These are phyloP conservation scores for Xylaria sp. DNA, from an alignment of 2,329 filamentous ascomycete genomes.

Conservation along the genomic window DNA sequence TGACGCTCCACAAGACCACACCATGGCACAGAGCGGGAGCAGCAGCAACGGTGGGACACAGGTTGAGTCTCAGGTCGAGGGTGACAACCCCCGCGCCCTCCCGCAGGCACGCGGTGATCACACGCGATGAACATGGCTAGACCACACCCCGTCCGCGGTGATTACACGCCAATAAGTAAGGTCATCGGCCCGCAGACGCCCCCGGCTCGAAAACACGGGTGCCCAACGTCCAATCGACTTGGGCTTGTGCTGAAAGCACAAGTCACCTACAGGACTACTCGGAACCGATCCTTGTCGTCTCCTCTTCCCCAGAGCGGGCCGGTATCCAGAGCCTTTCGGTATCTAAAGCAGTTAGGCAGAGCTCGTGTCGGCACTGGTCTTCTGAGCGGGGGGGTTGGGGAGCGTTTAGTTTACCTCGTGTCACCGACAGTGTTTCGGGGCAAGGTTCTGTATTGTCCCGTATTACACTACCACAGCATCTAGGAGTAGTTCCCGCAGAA, in stretches of 20 bases:
- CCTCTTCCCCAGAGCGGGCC: not conserved
- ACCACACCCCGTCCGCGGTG: not conserved
- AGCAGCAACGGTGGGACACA: not conserved
- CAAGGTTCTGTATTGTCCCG: not conserved
- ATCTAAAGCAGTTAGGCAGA: not conserved
- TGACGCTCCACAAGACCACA: slow-evolving; percentile 11
- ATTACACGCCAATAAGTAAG: not conserved
- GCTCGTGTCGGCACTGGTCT: not conserved
- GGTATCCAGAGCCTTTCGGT: not conserved
- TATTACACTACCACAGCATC: no score
- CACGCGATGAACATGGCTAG: slow-evolving; percentile 10
- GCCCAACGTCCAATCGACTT: not conserved
- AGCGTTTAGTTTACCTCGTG: no score
- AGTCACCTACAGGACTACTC: not conserved
- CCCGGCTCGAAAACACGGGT: not conserved
- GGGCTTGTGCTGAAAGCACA: not conserved
- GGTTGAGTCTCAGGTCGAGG: slow-evolving; percentile 4
- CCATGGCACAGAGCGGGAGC: slow-evolving; percentile 4
- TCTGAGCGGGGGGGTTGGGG: no score
- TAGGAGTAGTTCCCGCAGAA: not conserved
- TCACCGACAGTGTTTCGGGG: not conserved
- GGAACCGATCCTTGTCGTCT: not conserved
- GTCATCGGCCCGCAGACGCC: not conserved
- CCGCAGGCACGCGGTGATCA: slow-evolving; percentile 3
- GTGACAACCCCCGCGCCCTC: not conserved